Conservation (phyloP, 163 green algal species). For the Volvox carteri region DNA sequence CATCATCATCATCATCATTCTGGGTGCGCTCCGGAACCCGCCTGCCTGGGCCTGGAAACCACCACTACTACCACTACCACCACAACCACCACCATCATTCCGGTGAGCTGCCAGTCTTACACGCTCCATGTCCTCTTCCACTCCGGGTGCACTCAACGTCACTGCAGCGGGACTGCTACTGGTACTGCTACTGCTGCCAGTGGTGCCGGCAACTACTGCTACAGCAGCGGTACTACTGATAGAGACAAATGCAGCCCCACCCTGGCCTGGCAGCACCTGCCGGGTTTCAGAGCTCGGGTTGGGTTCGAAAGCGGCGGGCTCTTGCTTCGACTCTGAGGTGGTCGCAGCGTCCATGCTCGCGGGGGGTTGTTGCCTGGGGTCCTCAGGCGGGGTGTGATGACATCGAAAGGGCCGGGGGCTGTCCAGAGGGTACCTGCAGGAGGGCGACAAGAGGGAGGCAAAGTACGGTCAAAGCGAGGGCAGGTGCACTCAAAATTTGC, state of each 20-base stretch:
- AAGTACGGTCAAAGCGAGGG: too few species aligned
- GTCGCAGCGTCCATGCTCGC: background rate
- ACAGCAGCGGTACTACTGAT: background rate
- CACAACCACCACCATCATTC: background rate
- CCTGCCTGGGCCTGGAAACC: background rate
- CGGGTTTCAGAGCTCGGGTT: background rate
- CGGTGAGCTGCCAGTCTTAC: background rate
- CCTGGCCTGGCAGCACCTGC: too few species aligned
- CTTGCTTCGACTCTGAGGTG: background rate
- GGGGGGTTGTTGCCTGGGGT: too few species aligned
- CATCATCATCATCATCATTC: too few species aligned
- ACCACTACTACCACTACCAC: too few species aligned
- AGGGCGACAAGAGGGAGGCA: background rate
- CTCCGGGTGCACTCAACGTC: background rate
- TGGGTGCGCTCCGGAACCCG: too few species aligned
- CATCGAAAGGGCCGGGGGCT: slow-evolving; percentile 21
- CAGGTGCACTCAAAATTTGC: too few species aligned
- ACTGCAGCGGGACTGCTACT: too few species aligned
- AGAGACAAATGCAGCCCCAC: too few species aligned
- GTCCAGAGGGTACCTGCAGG: slow-evolving; percentile 63
- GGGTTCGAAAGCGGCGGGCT: background rate
- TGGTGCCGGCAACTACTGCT: background rate
- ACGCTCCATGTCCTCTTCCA: slow-evolving; percentile 38
- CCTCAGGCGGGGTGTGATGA: background rate
- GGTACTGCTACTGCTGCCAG: background rate